phyloP scores from a whole-genome alignment of 2,329 filamentous ascomycete genomes.

The Aspergillus fumigatiaffinis region DNA sequence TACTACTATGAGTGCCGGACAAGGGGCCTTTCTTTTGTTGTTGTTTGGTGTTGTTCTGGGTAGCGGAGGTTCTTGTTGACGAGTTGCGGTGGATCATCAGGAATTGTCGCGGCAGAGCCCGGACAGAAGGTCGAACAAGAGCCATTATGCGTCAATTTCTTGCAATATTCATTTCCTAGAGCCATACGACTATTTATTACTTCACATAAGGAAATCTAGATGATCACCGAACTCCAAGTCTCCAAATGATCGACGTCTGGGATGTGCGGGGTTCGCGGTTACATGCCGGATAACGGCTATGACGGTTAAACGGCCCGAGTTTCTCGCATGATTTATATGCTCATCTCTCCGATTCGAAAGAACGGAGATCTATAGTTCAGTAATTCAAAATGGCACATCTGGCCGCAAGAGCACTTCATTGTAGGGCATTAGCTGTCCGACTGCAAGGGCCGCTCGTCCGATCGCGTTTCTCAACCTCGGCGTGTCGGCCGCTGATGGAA shows the following conservation, averaged over 20 bases:
- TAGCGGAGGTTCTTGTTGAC: not conserved
- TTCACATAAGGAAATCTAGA: not conserved
- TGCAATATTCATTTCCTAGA: not conserved
- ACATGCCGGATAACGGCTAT: conserved; percentile 4
- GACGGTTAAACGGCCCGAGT: not conserved
- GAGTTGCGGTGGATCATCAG: conserved; percentile 3
- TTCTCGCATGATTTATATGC: not conserved
- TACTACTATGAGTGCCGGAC: conserved; percentile 48
- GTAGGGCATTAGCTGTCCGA: not conserved
- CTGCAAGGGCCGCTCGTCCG: not conserved
- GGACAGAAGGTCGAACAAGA: not conserved
- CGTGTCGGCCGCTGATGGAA: conserved; percentile 58
- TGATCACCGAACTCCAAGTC: not conserved
- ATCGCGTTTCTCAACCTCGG: conserved; percentile 30
- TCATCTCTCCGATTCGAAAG: not conserved
- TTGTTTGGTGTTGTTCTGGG: not conserved
- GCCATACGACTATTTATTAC: not conserved
- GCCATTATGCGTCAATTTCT: not conserved
- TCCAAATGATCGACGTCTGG: not conserved
- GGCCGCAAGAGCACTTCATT: not conserved
- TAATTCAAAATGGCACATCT: conserved; percentile 5
- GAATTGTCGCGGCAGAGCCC: not conserved
- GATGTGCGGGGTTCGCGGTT: not conserved
- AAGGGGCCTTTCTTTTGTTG: conserved; percentile 23
- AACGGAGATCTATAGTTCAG: not conserved